Base-by-base conservation (phyloP, 352 stramenopile species). In the Pythium volutum region DNA sequence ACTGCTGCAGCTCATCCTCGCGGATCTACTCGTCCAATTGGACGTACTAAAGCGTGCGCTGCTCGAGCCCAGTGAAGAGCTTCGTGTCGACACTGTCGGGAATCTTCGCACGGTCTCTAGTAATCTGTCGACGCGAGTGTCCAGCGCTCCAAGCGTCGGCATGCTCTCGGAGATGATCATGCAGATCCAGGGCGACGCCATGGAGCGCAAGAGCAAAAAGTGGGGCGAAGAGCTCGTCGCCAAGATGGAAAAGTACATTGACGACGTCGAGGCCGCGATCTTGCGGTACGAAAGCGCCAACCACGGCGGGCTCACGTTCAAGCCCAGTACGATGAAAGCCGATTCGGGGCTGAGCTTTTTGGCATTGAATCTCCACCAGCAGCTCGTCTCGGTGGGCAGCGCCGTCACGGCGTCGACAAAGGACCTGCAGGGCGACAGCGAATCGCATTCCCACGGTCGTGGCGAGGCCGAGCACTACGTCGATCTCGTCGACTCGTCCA, bases 91-190 rank as follows among this genome's bases (percentile, higher is more conserved):
- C 59, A 73, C n/a, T 15, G n/a, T 25, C 31, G 15, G n/a, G 4
- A 15, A 15, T 10, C 34, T 4, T 22, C 26, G n/a, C 7, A 27
- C 23, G 27, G 11, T 25, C 9, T 20, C n/a, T 36, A 27, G 46
- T 4, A 27, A 6, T 22, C 15, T 42, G 15, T 3, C 55, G 14
- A 63, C 31, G 10, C 64, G 49, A 4, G 39, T 25, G 14, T 47
- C 20, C 1, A 64, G 18, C 16, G 29, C 74, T 10, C 62, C 75
- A 0, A 92, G 82, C 39, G 84, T 93, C 4, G 80, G 79, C 3
- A 91, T 93, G 75, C 64, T 95, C 0, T 92, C 83, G 3, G 83
- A 95, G 53, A 88, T 95, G 75, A 95, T 95, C 50, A 87, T 88
- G 49, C 85, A 92, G 43, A 91, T 95, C 39, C 85, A 95, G 64